phyloP scores from a whole-genome alignment of 441 rosid species.

The Macaranga tanarius region DNA sequence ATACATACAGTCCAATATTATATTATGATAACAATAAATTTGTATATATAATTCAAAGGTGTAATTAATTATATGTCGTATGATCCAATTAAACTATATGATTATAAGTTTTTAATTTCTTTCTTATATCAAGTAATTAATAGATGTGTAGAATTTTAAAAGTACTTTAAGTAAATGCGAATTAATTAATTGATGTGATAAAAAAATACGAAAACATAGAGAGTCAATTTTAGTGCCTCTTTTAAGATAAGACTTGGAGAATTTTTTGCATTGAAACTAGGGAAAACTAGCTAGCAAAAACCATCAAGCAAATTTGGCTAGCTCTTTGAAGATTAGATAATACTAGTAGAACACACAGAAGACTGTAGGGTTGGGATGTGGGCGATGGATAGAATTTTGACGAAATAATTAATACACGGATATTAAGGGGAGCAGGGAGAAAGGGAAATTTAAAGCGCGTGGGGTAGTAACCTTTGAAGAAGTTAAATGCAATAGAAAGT shows the following conservation, averaged over 20 bases:
- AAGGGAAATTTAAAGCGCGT: slow-evolving; percentile 21
- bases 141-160: too few relatives aligned
- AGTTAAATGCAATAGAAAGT: not conserved
- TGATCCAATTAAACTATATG: too few relatives aligned
- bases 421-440: not conserved
- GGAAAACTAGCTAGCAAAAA: not conserved
- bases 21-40: too few relatives aligned
- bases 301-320: too few relatives aligned
- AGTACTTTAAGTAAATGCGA: too few relatives aligned
- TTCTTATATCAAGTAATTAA: too few relatives aligned
- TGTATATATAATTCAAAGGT: too few relatives aligned
- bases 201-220: not conserved
- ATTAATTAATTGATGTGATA: too few relatives aligned
- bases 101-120: too few relatives aligned
- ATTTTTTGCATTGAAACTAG: not conserved
- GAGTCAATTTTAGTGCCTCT: not conserved
- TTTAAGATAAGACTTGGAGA: not conserved
- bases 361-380: not conserved
- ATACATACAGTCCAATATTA: too few relatives aligned
- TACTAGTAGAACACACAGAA: not conserved
- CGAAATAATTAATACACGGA: not conserved
- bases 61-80: too few relatives aligned
- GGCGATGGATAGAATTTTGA: not conserved
- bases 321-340: too few relatives aligned
- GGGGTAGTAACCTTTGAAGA: not conserved